Conservation (phyloP, 2,329 filamentous ascomycete species). For the Penicillium sp. region DNA sequence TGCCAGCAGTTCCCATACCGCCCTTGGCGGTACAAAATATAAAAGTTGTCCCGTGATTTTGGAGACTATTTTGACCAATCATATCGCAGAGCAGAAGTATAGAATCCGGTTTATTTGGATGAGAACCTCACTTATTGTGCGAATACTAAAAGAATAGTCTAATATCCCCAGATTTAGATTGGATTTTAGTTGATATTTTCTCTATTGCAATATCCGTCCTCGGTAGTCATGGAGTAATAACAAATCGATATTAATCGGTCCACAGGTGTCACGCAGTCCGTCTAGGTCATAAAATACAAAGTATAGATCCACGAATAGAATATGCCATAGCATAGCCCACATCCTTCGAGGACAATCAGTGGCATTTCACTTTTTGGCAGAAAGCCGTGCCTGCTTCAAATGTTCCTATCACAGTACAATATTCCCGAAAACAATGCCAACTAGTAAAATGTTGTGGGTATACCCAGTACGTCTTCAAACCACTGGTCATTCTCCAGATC, state of each 20-base stretch:
- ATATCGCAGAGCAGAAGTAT: not conserved
- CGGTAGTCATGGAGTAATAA: not conserved
- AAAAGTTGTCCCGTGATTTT: not conserved
- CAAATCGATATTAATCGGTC: not conserved
- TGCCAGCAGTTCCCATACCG: slow-evolving; percentile 9
- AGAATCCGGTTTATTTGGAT: not conserved
- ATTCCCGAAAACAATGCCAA: slow-evolving; percentile 6
- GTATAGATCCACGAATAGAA: not conserved
- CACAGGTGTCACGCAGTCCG: not conserved
- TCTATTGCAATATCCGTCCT: not conserved
- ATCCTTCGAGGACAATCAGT: not conserved
- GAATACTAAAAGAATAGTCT: not conserved
- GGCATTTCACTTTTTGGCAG: not conserved
- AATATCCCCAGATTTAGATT: not conserved
- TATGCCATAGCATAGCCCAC: not conserved
- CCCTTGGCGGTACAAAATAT: slow-evolving; percentile 10
- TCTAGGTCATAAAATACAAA: not conserved
- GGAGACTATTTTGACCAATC: not conserved
- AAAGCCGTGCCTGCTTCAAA: not conserved
- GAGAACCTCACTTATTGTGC: not conserved
- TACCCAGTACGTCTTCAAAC: slow-evolving; percentile 21
- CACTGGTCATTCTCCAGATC: slow-evolving; percentile 27
- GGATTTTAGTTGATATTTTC: not conserved
- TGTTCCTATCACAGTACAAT: no score
- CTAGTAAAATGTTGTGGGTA: slow-evolving; percentile 30